Base-by-base conservation (phyloP, 164 flowering plant genomes). In the Dillenia turbinata region DNA sequence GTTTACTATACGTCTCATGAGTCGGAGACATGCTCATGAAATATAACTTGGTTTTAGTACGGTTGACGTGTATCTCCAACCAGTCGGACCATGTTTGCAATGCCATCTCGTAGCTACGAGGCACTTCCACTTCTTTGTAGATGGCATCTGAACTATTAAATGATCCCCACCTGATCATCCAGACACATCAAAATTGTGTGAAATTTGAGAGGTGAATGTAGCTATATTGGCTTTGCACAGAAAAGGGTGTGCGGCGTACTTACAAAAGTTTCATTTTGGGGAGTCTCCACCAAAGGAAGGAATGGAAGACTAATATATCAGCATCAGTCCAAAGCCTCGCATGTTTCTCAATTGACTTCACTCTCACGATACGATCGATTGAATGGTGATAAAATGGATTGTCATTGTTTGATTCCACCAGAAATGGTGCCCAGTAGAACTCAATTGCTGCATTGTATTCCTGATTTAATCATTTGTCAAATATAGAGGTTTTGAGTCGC, bases 21-120 rank as follows among this genome's bases (percentile, higher is more conserved):
- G 82, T 86, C 0, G 90, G 88, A 0, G 95, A 85, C 86, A 85
- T 68, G 81, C 79, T 77, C 10, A 86, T 68, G 26, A 84, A 88
- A 67, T 82, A 86, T 72, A 84, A 40, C 9, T 66, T 63, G 59
- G 95, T 79, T 59, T 73, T 81, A 24, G 45, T 72, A n/a, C 61
- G 67, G 62, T 85, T 72, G 55, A 83, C 74, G 59, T 86, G 83
- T 44, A 77, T 51, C 61, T 86, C 88, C 59, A 88, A 46, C 95
- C 95, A 85, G 47, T 85, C 78, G 0, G 91, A 78, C 95, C 91
- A 85, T 50, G 95, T 86, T 58, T 66, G 72, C 13, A 88, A 49
- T 44, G 88, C 89, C 89, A 85, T 81, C 74, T 86, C 86, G 47
- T 77, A 84, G 22, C 73, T 73, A 0, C 83, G 71, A 8, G 74